Conservation (phyloP, 805 yeast genomes). For the Wickerhamiella hasegawae region DNA sequence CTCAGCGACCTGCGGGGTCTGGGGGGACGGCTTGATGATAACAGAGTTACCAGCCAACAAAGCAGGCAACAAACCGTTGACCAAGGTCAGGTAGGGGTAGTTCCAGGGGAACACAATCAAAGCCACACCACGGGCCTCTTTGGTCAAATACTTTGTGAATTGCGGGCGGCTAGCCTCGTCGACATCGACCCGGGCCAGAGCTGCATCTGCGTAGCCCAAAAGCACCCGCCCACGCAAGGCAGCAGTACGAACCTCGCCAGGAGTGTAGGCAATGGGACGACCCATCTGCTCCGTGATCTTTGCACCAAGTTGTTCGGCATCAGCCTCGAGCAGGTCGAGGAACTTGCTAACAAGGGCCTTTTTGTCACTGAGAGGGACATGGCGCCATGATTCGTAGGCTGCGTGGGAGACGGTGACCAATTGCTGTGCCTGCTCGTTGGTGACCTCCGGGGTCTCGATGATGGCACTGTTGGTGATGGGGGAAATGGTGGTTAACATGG, state of each 20-base stretch:
- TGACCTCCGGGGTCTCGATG: conserved; percentile 16
- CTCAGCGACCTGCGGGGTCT: conserved; percentile 72
- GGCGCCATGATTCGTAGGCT: conserved; percentile 16
- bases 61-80: conserved; percentile 82
- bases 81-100: conserved; percentile 76
- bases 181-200: conserved; percentile 18
- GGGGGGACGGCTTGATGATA: conserved; percentile 74
- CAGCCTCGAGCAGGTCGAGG: conserved; percentile 13
- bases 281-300: conserved; percentile 23
- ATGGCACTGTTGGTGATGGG: conserved; percentile 18
- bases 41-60: conserved; percentile 75
- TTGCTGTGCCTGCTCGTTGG: conserved; percentile 11
- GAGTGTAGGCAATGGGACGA: conserved; percentile 20
- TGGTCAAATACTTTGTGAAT: conserved; percentile 23
- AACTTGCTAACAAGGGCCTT: conserved; percentile 15
- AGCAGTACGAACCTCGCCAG: conserved; percentile 20
- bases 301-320: conserved; percentile 15
- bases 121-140: conserved; percentile 79
- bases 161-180: conserved; percentile 13
- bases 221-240: conserved; percentile 17
- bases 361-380: conserved; percentile 13
- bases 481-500: conserved; percentile 17
- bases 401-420: conserved; percentile 12
- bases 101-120: conserved; percentile 89
- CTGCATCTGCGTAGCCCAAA: conserved; percentile 19